Base-by-base conservation (phyloP, 2,329 filamentous ascomycete genomes). In the Colletotrichum theobromicola region DNA sequence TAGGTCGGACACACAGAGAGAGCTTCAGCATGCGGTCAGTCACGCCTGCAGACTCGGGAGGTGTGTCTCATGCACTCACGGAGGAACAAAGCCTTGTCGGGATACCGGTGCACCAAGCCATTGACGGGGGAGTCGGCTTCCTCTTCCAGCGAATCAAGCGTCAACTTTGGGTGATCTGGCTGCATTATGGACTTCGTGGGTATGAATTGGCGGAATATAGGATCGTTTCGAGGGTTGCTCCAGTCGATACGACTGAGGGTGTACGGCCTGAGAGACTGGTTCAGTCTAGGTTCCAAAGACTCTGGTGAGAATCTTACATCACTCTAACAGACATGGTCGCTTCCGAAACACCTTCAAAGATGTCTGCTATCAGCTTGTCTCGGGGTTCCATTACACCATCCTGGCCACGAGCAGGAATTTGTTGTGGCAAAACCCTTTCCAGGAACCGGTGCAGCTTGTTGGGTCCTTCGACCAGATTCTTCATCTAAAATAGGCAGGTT, bases 101-200 rank as follows among this genome's bases (percentile, higher is more conserved):
- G 88, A 79, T 93, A 93, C n/a, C 91, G 86, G 79, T 93, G 91
- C 4, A 93, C 90, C 4, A 93, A 80, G 0, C 90, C 90, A 18
- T 85, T 83, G 3, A 92, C 89, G 0, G 89, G 89, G 8, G 87
- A 89, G 77, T 93, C 90, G 5, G 83, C 82, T 32, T 84, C 83
- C 82, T 93, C 91, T 58, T 90, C 84, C n/a, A 93, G 82, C 1
- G 91, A 91, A 79, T 93, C 91, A 5, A 92, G 79, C 0, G 82
- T 83, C n/a, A 90, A 77, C 67, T 86, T 85, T 0, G 88, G 87
- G 77, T 93, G 91, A 75, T 93, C 89, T 1, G 85, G 82, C 12
- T 88, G 76, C 77, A 91, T 86, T 4, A 84, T 79, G 3, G 90
- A 91, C 72, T 85, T 85, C 67, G 91, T 81, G 0, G 91, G 90